Base-by-base conservation (phyloP, 805 yeast genomes). In the Yamadazyma nakazawae region DNA sequence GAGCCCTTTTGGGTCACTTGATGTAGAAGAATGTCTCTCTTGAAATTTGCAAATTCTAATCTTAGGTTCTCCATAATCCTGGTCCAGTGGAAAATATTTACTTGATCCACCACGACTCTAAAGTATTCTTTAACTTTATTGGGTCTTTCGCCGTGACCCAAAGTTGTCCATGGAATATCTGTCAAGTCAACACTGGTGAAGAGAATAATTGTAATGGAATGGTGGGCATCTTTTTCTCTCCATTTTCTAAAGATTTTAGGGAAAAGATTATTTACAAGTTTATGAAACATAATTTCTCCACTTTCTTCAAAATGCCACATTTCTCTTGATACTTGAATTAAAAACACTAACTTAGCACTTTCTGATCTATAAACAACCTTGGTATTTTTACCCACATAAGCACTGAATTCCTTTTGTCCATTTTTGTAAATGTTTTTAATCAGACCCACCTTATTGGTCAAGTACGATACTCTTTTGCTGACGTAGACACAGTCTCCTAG, bases 281-380 rank as follows among this genome's bases (percentile, higher is more conserved):
- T 88, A 62, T 91, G 92, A 62, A 92, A 92, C 79, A 89, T 80
- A 45, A 91, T 86, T 59, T 92, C 97, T 1, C 99, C 99, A 54
- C 86, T 86, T 59, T 91, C 97, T 64, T 94, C 98, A 64, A 94
- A 94, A 62, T 90, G 89, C 95, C 97, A 94, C 97, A 94, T 94
- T 59, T 94, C 99, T 34, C 85, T 78, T 1, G 97, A 87, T 51
- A 91, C 81, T 61, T 94, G 99, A 42, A 94, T 82, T 51, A 94
- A 72, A 42, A 91, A 86, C 13, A 88, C 79, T 47, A 92, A 69
- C 47, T 86, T 80, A 1, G 97, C 95, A 35, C 96, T 84, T 57
- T 92, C 97, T 1, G 97, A 89, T 40, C 99, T 76, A 62, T 87
- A 92, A 0, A 90, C 88, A 25, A 94, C 68, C 54, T 84, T 85